Conservation (phyloP, 805 yeast genomes). For the Suhomyces prunicola region DNA sequence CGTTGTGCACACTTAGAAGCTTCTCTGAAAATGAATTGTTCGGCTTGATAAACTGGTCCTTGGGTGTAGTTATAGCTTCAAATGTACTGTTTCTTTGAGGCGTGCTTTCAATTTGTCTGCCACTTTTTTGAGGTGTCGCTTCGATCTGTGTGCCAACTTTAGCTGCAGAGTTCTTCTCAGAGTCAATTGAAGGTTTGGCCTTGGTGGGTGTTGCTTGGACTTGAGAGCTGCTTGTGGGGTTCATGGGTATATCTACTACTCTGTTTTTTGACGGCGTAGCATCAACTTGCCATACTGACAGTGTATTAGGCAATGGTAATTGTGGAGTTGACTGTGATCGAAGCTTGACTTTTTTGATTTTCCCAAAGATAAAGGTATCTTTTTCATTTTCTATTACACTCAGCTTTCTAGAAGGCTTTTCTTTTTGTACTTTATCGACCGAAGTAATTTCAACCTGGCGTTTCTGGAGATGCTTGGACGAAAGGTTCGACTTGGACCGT, state of each 20-base stretch:
- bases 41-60: slow-evolving; percentile 7
- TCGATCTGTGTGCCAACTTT: slow-evolving; percentile 18
- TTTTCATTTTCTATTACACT: slow-evolving; percentile 9
- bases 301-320: neutral
- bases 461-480: slow-evolving; percentile 35
- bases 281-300: slow-evolving; percentile 17
- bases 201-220: slow-evolving; percentile 9
- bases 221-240: neutral
- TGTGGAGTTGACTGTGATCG: neutral
- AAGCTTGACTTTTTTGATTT: slow-evolving; percentile 21
- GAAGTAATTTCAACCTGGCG: slow-evolving; percentile 40
- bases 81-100: slow-evolving; percentile 16
- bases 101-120: slow-evolving; percentile 26
- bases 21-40: neutral
- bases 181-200: neutral
- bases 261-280: slow-evolving; percentile 24
- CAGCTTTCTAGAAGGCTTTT: neutral
- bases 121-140: slow-evolving; percentile 24
- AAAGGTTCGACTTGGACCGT: slow-evolving; percentile 39
- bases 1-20: neutral
- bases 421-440: neutral
- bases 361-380: slow-evolving; percentile 25
- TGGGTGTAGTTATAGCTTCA: slow-evolving; percentile 9
- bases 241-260: neutral
- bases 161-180: neutral